These are phyloP conservation scores for Centrapalus pauciflorus DNA, from an alignment of 129 eudicot species.

Conservation along the genomic window DNA sequence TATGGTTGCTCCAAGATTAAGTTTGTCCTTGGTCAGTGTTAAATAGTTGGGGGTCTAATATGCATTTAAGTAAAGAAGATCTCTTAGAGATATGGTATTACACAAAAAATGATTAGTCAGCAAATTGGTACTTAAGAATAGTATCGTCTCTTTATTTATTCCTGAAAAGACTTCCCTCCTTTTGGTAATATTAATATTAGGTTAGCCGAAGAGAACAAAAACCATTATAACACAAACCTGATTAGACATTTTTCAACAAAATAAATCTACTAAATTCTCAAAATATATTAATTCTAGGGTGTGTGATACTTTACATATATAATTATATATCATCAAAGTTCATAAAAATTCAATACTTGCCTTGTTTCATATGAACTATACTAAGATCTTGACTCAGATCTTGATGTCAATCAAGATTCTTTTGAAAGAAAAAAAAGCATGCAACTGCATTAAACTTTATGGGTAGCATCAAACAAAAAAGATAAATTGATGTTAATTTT, in stretches of 20 bases:
- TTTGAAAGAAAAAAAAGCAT: neutral
- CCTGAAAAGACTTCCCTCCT: constrained; percentile 2
- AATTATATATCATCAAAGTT: neutral
- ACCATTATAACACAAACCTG: neutral
- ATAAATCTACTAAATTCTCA: neutral
- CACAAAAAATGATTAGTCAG: neutral
- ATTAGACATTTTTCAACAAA: neutral
- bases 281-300: neutral
- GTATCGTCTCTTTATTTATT: neutral
- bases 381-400: constrained; percentile 6
- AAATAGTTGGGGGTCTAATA: neutral
- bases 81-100: neutral
- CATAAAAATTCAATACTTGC: neutral
- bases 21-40: neutral
- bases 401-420: neutral
- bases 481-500: neutral
- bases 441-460: constrained; percentile 7
- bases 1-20: neutral
- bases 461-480: neutral
- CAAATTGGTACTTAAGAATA: constrained; percentile 7
- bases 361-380: constrained; percentile 8
- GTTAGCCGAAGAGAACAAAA: constrained; percentile 1
- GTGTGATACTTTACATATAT: neutral
- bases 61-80: neutral
- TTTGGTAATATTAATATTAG: neutral